phyloP scores from a whole-genome alignment of 441 rosid species.

The Euphorbia corollata region DNA sequence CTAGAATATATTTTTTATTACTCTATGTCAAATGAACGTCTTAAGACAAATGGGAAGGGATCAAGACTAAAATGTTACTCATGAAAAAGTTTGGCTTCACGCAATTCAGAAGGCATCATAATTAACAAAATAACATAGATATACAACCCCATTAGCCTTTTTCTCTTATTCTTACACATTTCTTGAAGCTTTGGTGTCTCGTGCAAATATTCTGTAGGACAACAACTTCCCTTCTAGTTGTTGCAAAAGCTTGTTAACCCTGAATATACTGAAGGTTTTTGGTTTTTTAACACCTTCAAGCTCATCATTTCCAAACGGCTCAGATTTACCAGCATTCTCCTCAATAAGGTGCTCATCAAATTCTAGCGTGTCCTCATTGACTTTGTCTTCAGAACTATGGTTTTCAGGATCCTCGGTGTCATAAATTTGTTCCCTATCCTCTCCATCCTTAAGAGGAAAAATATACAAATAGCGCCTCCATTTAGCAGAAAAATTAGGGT shows the following conservation, averaged over 20 bases:
- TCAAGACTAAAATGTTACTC: neutral
- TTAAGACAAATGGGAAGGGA: neutral
- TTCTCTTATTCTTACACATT: slow-evolving; percentile 52
- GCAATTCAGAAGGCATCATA: neutral
- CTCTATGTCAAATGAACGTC: neutral
- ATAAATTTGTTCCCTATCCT: slow-evolving; percentile 28
- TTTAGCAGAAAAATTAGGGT: slow-evolving; percentile 93
- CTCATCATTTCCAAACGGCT: slow-evolving; percentile 25
- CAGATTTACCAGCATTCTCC: slow-evolving; percentile 29
- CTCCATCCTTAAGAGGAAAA: slow-evolving; percentile 63
- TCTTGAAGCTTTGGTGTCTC: slow-evolving; percentile 93
- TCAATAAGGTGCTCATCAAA: slow-evolving; percentile 22
- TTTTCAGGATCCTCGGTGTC: slow-evolving; percentile 29
- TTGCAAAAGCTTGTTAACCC: slow-evolving; percentile 66
- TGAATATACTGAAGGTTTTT: slow-evolving; percentile 44
- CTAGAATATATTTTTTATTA: neutral
- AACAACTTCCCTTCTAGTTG: slow-evolving; percentile 75
- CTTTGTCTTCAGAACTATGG: slow-evolving; percentile 22
- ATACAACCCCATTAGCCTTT: neutral
- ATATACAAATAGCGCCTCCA: slow-evolving; percentile 92
- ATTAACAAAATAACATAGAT: neutral
- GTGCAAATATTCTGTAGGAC: slow-evolving; percentile 87
- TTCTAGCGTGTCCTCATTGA: slow-evolving; percentile 26
- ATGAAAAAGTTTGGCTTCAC: neutral
- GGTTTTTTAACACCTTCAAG: slow-evolving; percentile 42